Evolutionary conservation across 2,329 filamentous ascomycete species (phyloP).

Genomic region (Boeremia lycopersici): DNA sequence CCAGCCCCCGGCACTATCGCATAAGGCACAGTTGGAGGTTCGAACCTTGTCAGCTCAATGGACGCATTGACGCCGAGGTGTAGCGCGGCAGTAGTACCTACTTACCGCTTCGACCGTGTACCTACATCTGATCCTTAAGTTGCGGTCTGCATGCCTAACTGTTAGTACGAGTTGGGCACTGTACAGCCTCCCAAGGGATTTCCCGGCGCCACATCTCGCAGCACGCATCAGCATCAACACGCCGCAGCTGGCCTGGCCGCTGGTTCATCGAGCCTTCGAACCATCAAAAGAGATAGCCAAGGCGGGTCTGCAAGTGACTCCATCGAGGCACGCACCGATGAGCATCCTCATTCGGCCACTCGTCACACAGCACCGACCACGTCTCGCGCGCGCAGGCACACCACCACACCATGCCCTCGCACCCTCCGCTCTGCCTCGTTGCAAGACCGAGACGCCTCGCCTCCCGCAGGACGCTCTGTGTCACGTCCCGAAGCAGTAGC

Average conservation of each 20-base stretch:
- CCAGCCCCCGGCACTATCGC: conserved; percentile 27
- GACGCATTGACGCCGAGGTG: conserved; percentile 10
- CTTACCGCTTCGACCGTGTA: neutral
- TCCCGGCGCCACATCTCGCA: neutral
- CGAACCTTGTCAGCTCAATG: conserved; percentile 5
- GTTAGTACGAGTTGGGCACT: neutral
- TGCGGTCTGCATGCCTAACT: neutral
- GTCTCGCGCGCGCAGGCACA: too few relatives aligned
- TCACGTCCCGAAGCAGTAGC: conserved; percentile 3
- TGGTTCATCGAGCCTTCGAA: neutral
- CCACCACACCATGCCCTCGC: conserved; percentile 8
- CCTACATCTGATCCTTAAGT: conserved; percentile 1
- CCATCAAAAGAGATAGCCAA: neutral
- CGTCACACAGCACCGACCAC: neutral
- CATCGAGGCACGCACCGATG: conserved; percentile 4
- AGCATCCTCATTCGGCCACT: conserved; percentile 1
- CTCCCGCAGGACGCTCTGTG: conserved; percentile 5
- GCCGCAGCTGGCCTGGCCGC: neutral
- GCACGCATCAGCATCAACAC: neutral
- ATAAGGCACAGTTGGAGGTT: conserved; percentile 3
- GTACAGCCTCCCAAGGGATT: neutral
- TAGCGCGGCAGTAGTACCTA: conserved; percentile 8
- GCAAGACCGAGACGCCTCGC: conserved; percentile 6
- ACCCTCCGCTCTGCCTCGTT: neutral
- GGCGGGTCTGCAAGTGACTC: conserved; percentile 1